phyloP scores from a whole-genome alignment of 192 early-diverging fungal species.

The Dissophora ornata region DNA sequence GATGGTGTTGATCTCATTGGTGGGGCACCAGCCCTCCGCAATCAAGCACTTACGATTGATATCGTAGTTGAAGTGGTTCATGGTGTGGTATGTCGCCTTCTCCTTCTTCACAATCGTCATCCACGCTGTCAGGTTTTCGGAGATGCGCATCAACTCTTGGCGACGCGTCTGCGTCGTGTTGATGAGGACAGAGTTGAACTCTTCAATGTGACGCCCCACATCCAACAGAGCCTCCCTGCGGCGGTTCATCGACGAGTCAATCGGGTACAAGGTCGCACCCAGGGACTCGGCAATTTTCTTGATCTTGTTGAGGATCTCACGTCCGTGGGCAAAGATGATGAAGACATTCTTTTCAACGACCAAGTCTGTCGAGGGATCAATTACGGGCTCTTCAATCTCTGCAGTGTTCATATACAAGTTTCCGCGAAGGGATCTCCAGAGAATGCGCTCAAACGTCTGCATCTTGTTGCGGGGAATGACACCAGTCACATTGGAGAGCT shows the following conservation, averaged over 20 bases:
- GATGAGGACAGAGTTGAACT: conserved; percentile 85
- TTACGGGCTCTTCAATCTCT: conserved; percentile 95
- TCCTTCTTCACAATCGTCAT: conserved; percentile 93
- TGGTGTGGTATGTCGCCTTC: conserved; percentile 96
- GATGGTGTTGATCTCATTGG: conserved; percentile 82
- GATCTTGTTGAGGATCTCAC: conserved; percentile 89
- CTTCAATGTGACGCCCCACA: conserved; percentile 88
- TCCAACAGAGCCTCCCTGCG: conserved; percentile 86
- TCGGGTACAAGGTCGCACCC: conserved; percentile 94
- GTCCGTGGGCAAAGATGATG: conserved; percentile 97
- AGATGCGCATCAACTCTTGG: conserved; percentile 85
- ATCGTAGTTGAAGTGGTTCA: conserved; percentile 98
- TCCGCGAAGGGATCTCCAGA: conserved; percentile 97
- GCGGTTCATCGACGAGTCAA: conserved; percentile 85
- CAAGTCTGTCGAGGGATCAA: conserved; percentile 90
- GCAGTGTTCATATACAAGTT: conserved; percentile 97
- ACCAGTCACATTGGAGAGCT: conserved; percentile 92
- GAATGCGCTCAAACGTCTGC: conserved; percentile 94
- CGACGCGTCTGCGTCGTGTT: conserved; percentile 88
- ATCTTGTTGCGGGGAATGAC: conserved; percentile 92
- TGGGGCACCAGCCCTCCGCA: conserved; percentile 98
- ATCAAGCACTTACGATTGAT: conserved; percentile 92
- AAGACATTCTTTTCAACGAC: conserved; percentile 96
- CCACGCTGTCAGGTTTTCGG: conserved; percentile 91
- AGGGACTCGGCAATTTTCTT: conserved; percentile 94